These are phyloP conservation scores for Colletotrichum abscissum DNA, from an alignment of 2,329 filamentous ascomycete species.

Conservation along the genomic window DNA sequence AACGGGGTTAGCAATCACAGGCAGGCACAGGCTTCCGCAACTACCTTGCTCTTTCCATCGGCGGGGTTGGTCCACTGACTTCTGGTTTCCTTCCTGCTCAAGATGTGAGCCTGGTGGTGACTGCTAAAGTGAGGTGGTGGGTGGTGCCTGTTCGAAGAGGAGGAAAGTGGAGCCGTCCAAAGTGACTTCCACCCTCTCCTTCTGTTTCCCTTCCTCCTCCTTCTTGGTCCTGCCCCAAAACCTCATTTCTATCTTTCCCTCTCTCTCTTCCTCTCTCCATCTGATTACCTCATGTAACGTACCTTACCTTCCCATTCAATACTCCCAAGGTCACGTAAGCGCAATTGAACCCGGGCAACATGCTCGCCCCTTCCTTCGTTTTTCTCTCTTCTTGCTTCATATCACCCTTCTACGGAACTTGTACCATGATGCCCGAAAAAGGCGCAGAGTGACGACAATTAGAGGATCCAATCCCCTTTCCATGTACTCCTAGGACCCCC, in stretches of 20 bases:
- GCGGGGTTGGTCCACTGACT: background rate
- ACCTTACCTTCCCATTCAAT: background rate
- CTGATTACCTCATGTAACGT: background rate
- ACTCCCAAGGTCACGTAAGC: background rate
- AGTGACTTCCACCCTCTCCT: background rate
- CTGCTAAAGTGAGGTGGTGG: background rate
- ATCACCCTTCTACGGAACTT: background rate
- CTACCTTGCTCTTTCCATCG: background rate
- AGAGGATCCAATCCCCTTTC: background rate
- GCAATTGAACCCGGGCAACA: background rate
- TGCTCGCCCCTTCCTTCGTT: background rate
- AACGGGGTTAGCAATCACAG: too few relatives aligned
- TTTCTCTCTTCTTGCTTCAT: background rate
- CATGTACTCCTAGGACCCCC: background rate
- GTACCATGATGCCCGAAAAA: background rate
- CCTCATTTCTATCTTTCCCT: too few relatives aligned
- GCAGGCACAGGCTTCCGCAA: background rate
- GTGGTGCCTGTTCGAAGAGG: conserved; percentile 23
- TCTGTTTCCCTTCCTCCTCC: background rate
- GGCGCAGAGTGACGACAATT: background rate
- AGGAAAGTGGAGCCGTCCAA: conserved; percentile 27
- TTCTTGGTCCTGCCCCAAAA: background rate
- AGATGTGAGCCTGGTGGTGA: too few relatives aligned
- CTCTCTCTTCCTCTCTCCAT: background rate
- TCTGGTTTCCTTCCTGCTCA: background rate